Conservation (phyloP, 768 basidiomycete species). For the Mycena maculata region DNA sequence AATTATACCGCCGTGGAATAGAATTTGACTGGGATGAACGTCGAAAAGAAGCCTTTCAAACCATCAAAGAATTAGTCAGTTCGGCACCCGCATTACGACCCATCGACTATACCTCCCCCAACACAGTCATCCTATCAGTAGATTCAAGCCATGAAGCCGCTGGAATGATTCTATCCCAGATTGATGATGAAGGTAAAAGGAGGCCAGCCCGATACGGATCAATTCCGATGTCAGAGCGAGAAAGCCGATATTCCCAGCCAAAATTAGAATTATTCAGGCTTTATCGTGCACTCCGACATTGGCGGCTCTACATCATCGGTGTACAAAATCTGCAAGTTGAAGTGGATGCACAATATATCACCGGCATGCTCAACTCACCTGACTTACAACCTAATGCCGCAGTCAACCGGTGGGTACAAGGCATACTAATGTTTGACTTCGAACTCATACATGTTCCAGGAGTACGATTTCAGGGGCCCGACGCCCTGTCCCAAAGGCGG, state of each 20-base stretch:
- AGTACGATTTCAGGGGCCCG: constrained; percentile 38
- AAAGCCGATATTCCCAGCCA: constrained; percentile 50
- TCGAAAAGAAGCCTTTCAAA: constrained; percentile 34
- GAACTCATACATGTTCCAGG: constrained; percentile 44
- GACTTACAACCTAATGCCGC: constrained; percentile 2
- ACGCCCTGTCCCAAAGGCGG: constrained; percentile 40
- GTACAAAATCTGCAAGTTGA: not conserved
- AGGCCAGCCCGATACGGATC: constrained; percentile 48
- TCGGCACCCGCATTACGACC: constrained; percentile 41
- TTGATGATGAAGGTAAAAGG: constrained; percentile 39
- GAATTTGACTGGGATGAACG: constrained; percentile 47
- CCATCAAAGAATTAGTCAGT: constrained; percentile 42
- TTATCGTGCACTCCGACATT: constrained; percentile 37
- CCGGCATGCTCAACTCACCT: not conserved
- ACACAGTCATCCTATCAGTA: constrained; percentile 45
- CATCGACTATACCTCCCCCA: constrained; percentile 44
- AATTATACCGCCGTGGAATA: constrained; percentile 36
- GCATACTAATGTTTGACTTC: constrained; percentile 45
- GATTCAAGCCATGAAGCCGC: constrained; percentile 47
- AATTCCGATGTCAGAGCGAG: constrained; percentile 44
- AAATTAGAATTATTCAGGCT: constrained; percentile 55
- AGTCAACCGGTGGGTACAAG: constrained; percentile 33
- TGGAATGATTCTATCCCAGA: constrained; percentile 47
- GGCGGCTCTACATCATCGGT: constrained; percentile 6
- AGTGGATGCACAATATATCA: constrained; percentile 6